phyloP scores from a whole-genome alignment of 495 filamentous ascomycete genomes.

The Parachaetomium inaequale region DNA sequence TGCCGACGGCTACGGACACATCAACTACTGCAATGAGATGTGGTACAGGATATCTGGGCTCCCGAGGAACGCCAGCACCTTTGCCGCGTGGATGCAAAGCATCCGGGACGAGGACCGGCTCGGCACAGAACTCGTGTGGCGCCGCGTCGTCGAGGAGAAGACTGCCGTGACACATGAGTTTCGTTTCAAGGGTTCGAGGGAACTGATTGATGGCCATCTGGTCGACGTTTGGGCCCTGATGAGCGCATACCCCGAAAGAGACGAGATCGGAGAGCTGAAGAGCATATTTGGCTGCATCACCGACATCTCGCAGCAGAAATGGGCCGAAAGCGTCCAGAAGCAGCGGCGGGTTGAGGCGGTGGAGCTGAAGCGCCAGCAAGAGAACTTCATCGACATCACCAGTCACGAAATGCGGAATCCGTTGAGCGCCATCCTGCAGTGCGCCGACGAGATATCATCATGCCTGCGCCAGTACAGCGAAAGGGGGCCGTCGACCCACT shows the following conservation, averaged over 20 bases:
- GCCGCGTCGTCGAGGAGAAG: slow-evolving; percentile 52
- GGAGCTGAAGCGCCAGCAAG: slow-evolving; percentile 63
- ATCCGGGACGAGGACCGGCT: slow-evolving; percentile 58
- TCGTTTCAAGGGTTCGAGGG: slow-evolving; percentile 61
- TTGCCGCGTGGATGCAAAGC: slow-evolving; percentile 61
- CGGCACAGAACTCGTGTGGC: slow-evolving; percentile 54
- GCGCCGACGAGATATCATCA: slow-evolving; percentile 69
- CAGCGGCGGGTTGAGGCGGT: slow-evolving; percentile 59
- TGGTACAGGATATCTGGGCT: slow-evolving; percentile 66
- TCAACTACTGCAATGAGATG: slow-evolving; percentile 70
- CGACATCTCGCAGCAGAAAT: slow-evolving; percentile 56
- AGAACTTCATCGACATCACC: slow-evolving; percentile 87
- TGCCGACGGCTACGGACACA: slow-evolving; percentile 55
- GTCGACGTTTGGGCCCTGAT: slow-evolving; percentile 69
- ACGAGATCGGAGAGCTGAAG: slow-evolving; percentile 55
- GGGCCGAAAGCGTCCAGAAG: slow-evolving; percentile 62
- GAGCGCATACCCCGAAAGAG: slow-evolving; percentile 64
- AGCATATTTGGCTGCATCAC: slow-evolving; percentile 66
- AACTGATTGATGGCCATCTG: slow-evolving; percentile 53
- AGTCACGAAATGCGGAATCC: slow-evolving; percentile 88
- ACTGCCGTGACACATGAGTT: slow-evolving; percentile 60
- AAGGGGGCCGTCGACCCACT: slow-evolving; percentile 13
- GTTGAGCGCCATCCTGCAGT: slow-evolving; percentile 75
- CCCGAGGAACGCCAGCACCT: slow-evolving; percentile 46
- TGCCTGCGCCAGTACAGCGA: slow-evolving; percentile 45